Conservation (phyloP, 1,139 yeast genomes). For the Hyphopichia buzzinii region DNA sequence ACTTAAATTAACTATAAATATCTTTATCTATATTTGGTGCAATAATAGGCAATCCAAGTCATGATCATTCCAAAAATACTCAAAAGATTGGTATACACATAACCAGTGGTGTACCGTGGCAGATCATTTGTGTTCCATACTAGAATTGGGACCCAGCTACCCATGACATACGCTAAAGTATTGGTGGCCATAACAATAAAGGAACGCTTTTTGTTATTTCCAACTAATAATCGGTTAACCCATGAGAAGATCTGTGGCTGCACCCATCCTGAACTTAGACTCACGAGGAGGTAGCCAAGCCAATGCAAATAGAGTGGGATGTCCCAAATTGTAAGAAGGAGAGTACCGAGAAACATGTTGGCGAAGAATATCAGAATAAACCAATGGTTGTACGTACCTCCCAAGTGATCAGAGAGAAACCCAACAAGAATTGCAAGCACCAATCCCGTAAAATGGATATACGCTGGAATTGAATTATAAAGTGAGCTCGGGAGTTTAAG, state of each 20-base stretch:
- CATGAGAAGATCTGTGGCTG: conserved; percentile 25
- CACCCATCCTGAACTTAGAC: conserved; percentile 33
- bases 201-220: conserved; percentile 22
- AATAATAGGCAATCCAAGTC: conserved; percentile 11
- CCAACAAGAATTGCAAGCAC: conserved; percentile 34
- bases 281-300: conserved; percentile 37
- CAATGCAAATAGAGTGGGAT: conserved; percentile 41
- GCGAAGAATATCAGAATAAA: conserved; percentile 33
- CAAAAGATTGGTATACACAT: conserved; percentile 21
- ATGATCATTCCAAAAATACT: conserved; percentile 18
- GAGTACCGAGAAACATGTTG: conserved; percentile 32
- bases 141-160: conserved; percentile 23
- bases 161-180: conserved; percentile 22
- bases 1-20: too few relatives aligned
- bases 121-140: conserved; percentile 18
- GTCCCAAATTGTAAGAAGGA: conserved; percentile 32
- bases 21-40: background rate
- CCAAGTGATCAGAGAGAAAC: conserved; percentile 36
- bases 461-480: conserved; percentile 46
- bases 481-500: conserved; percentile 30
- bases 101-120: conserved; percentile 20
- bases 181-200: conserved; percentile 23
- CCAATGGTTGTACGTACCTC: conserved; percentile 33
- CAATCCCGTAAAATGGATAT: conserved; percentile 38
- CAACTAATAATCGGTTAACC: conserved; percentile 19